These are phyloP conservation scores for Globisporangium middletonii DNA, from an alignment of 352 stramenopile species.

Conservation along the genomic window DNA sequence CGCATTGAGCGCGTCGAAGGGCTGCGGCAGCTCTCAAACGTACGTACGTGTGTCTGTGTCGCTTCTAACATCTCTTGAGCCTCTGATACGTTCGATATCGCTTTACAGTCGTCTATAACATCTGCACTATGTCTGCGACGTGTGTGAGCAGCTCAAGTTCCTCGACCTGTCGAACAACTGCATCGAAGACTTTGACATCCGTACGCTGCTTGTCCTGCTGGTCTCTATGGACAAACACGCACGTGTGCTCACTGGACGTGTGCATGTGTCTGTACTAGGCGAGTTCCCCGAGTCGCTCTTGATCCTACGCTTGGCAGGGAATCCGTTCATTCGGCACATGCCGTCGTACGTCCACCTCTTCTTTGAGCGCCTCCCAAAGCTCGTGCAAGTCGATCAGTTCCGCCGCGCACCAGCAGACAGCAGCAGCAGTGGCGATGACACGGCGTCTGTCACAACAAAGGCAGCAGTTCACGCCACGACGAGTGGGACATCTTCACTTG, in stretches of 20 bases:
- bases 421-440: not conserved
- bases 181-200: conserved; percentile 59
- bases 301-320: conserved; percentile 43
- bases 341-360: conserved; percentile 50
- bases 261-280: conserved; percentile 5
- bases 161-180: conserved; percentile 73
- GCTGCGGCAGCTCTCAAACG: conserved; percentile 44
- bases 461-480: too few species aligned
- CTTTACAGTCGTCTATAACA: not conserved
- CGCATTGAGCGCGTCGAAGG: conserved; percentile 57
- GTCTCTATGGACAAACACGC: too few species aligned
- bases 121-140: conserved; percentile 1
- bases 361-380: conserved; percentile 55
- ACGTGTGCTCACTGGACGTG: not conserved
- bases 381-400: conserved; percentile 53
- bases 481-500: not conserved
- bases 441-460: not conserved
- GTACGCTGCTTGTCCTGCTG: conserved; percentile 12
- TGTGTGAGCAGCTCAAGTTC: conserved; percentile 50
- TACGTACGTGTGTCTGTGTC: conserved; percentile 18
- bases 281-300: conserved; percentile 56
- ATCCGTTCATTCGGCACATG: conserved; percentile 52
- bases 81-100: not conserved
- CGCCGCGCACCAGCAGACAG: conserved; percentile 16
- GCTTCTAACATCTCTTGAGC: conserved; percentile 1